These are phyloP conservation scores for Pseudogymnoascus sp. DNA, from an alignment of 2,329 filamentous ascomycete species.

Conservation along the genomic window DNA sequence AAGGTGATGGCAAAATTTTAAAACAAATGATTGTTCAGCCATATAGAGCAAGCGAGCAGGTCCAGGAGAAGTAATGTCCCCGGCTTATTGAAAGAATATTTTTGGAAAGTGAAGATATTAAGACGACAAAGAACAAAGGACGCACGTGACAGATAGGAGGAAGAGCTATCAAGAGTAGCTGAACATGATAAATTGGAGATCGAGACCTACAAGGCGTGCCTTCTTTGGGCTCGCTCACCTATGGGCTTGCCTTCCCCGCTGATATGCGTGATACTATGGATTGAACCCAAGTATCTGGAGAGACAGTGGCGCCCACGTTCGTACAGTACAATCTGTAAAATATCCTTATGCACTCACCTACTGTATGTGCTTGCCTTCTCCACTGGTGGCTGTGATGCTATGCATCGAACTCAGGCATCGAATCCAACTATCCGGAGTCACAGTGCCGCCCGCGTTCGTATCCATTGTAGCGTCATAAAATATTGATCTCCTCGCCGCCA, in stretches of 20 bases:
- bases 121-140: not conserved
- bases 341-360: not conserved
- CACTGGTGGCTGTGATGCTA: not conserved
- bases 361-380: not conserved
- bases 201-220: not conserved
- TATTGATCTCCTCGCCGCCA: not conserved
- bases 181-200: not conserved
- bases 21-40: not conserved
- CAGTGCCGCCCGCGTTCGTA: not conserved
- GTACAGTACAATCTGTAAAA: not conserved
- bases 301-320: not conserved
- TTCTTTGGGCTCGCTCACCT: not conserved
- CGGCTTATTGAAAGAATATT: not conserved
- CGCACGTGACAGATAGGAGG: not conserved
- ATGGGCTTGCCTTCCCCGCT: not conserved
- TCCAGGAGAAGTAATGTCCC: not conserved
- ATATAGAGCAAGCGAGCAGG: not conserved
- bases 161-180: not conserved
- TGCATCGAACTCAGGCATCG: not conserved
- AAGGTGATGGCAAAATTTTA: not conserved
- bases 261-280: not conserved
- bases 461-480: not conserved
- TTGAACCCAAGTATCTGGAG: not conserved
- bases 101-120: not conserved
- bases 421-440: not conserved